Base-by-base conservation (phyloP, 2,329 filamentous ascomycete species). In the Ceratocystis huliohia region DNA sequence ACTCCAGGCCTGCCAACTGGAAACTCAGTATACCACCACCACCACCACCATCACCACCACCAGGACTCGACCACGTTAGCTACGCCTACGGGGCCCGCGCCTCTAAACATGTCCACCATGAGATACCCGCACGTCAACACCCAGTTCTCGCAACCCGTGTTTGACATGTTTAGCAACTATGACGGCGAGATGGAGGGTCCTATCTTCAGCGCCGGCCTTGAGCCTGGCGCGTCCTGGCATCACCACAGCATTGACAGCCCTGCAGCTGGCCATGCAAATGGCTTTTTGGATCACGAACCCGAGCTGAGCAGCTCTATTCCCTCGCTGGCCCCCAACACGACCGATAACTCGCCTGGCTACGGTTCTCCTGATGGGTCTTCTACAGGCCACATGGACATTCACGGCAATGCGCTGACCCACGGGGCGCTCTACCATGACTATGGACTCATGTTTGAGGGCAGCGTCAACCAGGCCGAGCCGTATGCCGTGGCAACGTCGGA, bases 41-140 rank as follows among this genome's bases (percentile, higher is more conserved):
- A 25, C 22, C 50, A 57, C 1, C 53, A 57, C 1, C 53, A 57
- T 5, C 30, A 33, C 25, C 45, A 48, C 45, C 46, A 50, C 46
- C 53, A 57, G n/a, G 28, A 57, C 53, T 57, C 53, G 25, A 10
- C 25, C 28, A 2, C 53, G 25, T 37, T 57, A 57, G 53, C 53
- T 8, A 57, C 25, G 78, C 65, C 75, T 86, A 22, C 81, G 80
- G 2, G 65, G 45, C 59, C 57, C 7, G 44, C 76, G 15, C 83
- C 82, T 0, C 73, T 88, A 20, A 84, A 87, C 70, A 76, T 87
- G 15, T 82, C 83, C n/a, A 74, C 73, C 53, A 80, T 84, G 68
- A 78, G 80, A 67, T 82, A 81, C 68, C 75, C 79, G 1, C 45
- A 57, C 28, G 53, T 57, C 53, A 57, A 57, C 53, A 57, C 53